phyloP scores from a whole-genome alignment of 305 asterid species.

The Solanum hybrid region DNA sequence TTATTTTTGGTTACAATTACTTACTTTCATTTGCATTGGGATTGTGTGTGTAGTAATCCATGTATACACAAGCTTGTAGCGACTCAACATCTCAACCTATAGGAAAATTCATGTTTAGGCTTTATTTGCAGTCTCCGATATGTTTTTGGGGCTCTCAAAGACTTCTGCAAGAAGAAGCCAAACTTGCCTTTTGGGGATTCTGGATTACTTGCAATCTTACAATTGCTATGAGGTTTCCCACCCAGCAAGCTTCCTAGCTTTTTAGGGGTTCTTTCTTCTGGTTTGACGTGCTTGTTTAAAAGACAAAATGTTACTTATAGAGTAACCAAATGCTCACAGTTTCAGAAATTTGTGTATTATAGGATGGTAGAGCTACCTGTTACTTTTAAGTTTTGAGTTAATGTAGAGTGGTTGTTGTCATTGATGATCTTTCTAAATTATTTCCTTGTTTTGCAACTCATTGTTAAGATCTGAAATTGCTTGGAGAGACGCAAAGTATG shows the following conservation, averaged over 20 bases:
- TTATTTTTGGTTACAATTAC: background rate
- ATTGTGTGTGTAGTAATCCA: background rate
- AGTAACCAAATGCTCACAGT: background rate
- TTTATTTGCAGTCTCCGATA: background rate
- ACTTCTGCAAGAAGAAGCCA: background rate
- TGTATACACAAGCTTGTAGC: background rate
- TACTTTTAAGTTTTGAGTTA: background rate
- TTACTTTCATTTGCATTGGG: background rate
- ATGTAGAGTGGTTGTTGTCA: background rate
- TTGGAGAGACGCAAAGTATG: conserved; percentile 97
- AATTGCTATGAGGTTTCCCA: background rate
- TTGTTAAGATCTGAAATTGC: conserved; percentile 86
- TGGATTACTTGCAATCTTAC: background rate
- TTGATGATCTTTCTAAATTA: background rate
- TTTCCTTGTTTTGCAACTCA: background rate
- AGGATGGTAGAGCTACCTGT: background rate
- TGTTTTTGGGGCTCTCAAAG: background rate
- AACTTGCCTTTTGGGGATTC: background rate
- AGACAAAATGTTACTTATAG: background rate
- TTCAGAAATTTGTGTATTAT: background rate
- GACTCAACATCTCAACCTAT: background rate
- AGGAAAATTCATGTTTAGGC: background rate
- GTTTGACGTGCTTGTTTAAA: background rate
- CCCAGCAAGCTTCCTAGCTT: background rate
- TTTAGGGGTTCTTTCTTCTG: background rate